Conservation (phyloP, 306 rosid species). For the Casuarina glauca region DNA sequence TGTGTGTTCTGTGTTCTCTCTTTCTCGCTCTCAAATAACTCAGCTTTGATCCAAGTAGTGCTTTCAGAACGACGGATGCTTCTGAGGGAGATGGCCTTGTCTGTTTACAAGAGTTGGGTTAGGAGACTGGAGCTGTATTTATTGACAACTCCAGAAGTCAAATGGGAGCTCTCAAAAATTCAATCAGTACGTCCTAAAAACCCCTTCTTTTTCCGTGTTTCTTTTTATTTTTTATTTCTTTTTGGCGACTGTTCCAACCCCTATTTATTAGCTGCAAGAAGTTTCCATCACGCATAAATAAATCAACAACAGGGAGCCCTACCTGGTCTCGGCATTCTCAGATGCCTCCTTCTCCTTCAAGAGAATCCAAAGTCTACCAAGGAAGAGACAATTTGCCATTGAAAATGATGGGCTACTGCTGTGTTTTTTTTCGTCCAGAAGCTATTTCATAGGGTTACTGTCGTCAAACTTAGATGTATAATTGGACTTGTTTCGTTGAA, state of each 20-base stretch:
- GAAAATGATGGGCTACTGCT: constrained; percentile 38
- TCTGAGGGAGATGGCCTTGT: constrained; percentile 5
- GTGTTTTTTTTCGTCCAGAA: constrained; percentile 3
- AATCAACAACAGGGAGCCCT: constrained; percentile 20
- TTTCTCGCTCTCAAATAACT: background rate
- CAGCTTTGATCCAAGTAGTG: background rate
- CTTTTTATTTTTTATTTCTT: too few species aligned
- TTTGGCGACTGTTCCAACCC: background rate
- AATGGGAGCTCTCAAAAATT: constrained; percentile 47
- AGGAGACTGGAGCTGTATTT: constrained; percentile 22
- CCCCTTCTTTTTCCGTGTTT: constrained; percentile 10
- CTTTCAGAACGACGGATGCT: constrained; percentile 5
- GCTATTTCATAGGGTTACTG: constrained; percentile 17
- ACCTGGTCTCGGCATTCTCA: constrained; percentile 31
- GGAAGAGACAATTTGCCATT: constrained; percentile 13
- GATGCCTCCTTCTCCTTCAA: background rate
- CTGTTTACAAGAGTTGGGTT: constrained; percentile 25
- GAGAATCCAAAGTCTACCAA: constrained; percentile 40
- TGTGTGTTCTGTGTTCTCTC: background rate
- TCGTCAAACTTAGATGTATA: constrained; percentile 12
- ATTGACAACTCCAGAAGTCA: constrained; percentile 56
- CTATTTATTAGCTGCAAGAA: constrained; percentile 33
- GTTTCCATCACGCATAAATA: constrained; percentile 42
- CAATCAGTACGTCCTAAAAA: constrained; percentile 36
- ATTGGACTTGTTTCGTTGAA: background rate